Evolutionary conservation across 1,284 basidiomycete genomes (phyloP), one percentile per base, ranked within the genome.

Genomic region (Pulveroboletus sp.): DNA sequence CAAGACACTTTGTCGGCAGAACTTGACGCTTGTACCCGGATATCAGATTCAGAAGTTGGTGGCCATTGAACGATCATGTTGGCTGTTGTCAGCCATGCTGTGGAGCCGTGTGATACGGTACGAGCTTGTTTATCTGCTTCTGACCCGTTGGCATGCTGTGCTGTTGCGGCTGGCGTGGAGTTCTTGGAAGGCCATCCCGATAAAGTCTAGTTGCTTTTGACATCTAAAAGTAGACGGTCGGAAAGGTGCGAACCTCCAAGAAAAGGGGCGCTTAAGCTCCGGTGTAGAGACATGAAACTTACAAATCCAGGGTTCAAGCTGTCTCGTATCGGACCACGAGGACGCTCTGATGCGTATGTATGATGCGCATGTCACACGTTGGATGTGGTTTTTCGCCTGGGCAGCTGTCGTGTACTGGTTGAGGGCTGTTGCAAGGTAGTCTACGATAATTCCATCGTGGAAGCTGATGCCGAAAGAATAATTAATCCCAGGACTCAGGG

Each of bases 241-340:
- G 38, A 36, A 49, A 50, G 46, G 44, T 56, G 65, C 39, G 55
- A 60, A 44, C 20, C 44, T 17, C 38, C 43, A 39, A 48, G 67
- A 66, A 67, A 72, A 65, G 64, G 68, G 72, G 68, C 72, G 68
- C 67, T 49, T 66, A 73, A 70, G 68, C 31, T 70, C 68, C 68
- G 68, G 58, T 36, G 55, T 43, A 57, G 52, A 36, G 61, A 58
- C 54, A 56, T 29, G 60, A 56, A 45, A 56, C 59, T 52, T 58
- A 66, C 54, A 45, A 57, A 65, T 68, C 45, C 33, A 68, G 68
- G 64, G 63, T 69, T 53, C 40, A 43, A 38, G n/a, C 4, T n/a
- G 31, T 40, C 49, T 31, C 43, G 8, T 40, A 46, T 45, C 43
- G 31, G 43, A 43, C 44, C 66, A 65, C 45, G 54, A 69, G 57